phyloP scores from a whole-genome alignment of 805 yeast species.

The Barnettozyma populi region DNA sequence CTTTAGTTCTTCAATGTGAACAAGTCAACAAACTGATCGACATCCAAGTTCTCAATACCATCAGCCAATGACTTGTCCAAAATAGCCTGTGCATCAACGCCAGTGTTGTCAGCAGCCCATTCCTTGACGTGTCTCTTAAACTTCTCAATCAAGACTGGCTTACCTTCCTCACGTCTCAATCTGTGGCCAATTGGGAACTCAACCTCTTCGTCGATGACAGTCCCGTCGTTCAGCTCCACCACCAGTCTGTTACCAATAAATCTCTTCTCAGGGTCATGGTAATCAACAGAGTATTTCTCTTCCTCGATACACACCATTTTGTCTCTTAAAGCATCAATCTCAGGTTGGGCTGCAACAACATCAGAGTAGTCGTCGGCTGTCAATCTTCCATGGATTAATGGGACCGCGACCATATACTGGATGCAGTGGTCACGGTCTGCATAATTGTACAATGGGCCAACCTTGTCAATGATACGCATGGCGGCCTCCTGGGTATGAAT shows the following conservation, averaged over 20 bases:
- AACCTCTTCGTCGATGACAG: conserved; percentile 45
- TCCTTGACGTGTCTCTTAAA: conserved; percentile 46
- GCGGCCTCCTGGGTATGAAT: conserved; percentile 60
- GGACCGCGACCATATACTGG: conserved; percentile 58
- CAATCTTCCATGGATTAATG: conserved; percentile 48
- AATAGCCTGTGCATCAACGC: conserved; percentile 31
- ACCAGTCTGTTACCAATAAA: conserved; percentile 50
- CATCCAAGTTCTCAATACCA: conserved; percentile 36
- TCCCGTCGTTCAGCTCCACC: conserved; percentile 49
- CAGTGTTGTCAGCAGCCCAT: conserved; percentile 33
- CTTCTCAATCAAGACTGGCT: conserved; percentile 45
- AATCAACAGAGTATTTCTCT: conserved; percentile 41
- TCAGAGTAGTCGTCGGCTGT: conserved; percentile 57
- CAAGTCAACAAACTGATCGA: conserved; percentile 43
- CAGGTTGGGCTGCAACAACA: conserved; percentile 43
- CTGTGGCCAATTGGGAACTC: conserved; percentile 58
- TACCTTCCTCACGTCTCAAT: conserved; percentile 53
- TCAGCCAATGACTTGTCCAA: conserved; percentile 29
- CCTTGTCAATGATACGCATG: conserved; percentile 52
- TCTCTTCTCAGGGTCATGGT: conserved; percentile 52
- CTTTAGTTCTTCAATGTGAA: conserved; percentile 20
- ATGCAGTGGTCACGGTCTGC: conserved; percentile 65
- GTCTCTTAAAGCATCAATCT: conserved; percentile 44
- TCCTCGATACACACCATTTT: conserved; percentile 54
- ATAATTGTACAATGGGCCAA: conserved; percentile 55